A percentile compares a stretch with the other conserved stretches of the same genome.
Evolutionary conservation across 2,329 filamentous ascomycete species (phyloP).

Genomic region (Scleromitrula shiraiana): DNA sequence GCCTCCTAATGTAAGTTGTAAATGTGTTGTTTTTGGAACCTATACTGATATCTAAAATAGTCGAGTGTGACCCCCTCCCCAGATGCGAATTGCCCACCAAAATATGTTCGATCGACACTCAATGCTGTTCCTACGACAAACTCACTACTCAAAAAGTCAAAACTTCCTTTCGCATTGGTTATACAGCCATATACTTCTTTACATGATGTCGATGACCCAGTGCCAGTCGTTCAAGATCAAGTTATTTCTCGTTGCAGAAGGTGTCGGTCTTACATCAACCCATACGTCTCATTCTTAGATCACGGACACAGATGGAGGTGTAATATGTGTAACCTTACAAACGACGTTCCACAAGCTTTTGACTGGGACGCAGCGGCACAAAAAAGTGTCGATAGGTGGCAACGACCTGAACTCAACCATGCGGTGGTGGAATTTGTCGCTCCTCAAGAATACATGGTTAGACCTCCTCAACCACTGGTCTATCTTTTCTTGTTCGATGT

Average conservation of each 20-base stretch:
- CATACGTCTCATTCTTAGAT: slow-evolving; percentile 92
- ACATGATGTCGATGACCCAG: slow-evolving; percentile 83
- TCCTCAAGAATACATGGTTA: slow-evolving; percentile 98
- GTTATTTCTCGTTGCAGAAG: slow-evolving; percentile 94
- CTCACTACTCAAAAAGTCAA: slow-evolving; percentile 92
- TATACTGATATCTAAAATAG: slow-evolving; percentile 43
- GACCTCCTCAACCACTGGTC: slow-evolving; percentile 88
- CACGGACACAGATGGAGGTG: slow-evolving; percentile 97
- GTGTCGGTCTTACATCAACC: slow-evolving; percentile 96
- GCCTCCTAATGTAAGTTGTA: slow-evolving; percentile 75
- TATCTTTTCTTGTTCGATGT: slow-evolving; percentile 96
- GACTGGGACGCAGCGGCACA: slow-evolving; percentile 94
- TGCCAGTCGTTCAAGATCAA: slow-evolving; percentile 92
- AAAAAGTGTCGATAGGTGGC: slow-evolving; percentile 86
- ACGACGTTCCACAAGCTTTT: slow-evolving; percentile 97
- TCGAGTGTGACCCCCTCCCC: slow-evolving; percentile 87
- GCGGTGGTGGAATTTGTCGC: slow-evolving; percentile 97
- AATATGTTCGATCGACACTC: slow-evolving; percentile 90
- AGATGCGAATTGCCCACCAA: slow-evolving; percentile 81
- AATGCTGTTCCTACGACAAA: slow-evolving; percentile 91
- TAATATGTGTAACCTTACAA: slow-evolving; percentile 99
- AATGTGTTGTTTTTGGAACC: not conserved
- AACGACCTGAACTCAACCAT: slow-evolving; percentile 87
- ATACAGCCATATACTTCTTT: slow-evolving; percentile 93
- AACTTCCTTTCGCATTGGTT: slow-evolving; percentile 87